Evolutionary conservation across 2,329 filamentous ascomycete genomes (phyloP).

Genomic region (Ophiocordyceps camponoti-leonardi): DNA sequence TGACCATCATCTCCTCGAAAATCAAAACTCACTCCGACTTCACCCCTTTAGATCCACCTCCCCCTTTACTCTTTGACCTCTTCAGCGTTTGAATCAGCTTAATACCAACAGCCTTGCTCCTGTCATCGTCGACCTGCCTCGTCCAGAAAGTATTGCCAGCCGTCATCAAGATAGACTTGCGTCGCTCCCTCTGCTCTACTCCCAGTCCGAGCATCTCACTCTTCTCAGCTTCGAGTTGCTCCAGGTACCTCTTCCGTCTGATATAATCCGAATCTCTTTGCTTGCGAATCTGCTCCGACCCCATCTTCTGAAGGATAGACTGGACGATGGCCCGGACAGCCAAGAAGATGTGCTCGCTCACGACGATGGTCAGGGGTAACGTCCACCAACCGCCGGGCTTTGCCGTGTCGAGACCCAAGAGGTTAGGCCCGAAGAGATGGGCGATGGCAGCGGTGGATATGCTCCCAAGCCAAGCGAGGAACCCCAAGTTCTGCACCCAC

Average conservation of each 20-base stretch:
- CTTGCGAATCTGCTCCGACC: constrained; percentile 21
- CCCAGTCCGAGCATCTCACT: constrained; percentile 14
- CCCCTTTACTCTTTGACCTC: constrained; percentile 7
- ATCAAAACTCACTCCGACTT: constrained; percentile 1
- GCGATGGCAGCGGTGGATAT: constrained; percentile 56
- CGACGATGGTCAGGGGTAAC: constrained; percentile 51
- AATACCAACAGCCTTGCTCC: constrained; percentile 16
- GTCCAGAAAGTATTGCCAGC: constrained; percentile 22
- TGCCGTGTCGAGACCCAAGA: constrained; percentile 20
- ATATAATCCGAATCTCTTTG: constrained; percentile 22
- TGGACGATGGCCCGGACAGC: constrained; percentile 29
- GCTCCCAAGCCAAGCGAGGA: constrained; percentile 56
- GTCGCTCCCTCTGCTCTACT: constrained; percentile 18
- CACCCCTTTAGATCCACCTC: not conserved
- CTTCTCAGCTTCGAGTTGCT: constrained; percentile 22
- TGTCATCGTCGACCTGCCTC: constrained; percentile 21
- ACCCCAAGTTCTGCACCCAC: constrained; percentile 50
- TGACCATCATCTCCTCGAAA: too few relatives aligned
- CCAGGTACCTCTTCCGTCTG: constrained; percentile 16
- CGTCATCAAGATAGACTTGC: constrained; percentile 17
- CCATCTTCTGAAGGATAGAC: constrained; percentile 17
- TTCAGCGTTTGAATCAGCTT: constrained; percentile 14
- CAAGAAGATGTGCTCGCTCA: constrained; percentile 57
- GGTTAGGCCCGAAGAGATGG: constrained; percentile 46
- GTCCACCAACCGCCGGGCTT: constrained; percentile 43